Conservation (phyloP, 2,329 filamentous ascomycete genomes). For the Colletotrichum sojae region DNA sequence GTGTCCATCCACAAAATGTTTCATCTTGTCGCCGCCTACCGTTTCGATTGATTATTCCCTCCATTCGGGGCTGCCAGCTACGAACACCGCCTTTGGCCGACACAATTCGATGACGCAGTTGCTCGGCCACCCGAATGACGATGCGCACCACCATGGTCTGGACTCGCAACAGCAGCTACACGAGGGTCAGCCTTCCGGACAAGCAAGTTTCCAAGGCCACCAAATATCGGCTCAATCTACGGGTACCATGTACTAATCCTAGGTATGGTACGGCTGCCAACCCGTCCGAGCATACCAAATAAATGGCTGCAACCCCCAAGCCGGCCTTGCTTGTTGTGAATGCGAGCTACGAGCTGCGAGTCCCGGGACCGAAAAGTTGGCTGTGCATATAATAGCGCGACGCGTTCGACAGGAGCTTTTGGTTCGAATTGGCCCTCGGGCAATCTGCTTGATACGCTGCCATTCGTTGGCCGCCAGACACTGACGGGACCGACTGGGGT, state of each 20-base stretch:
- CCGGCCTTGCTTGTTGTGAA: constrained; percentile 7
- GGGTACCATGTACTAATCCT: no score
- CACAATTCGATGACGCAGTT: constrained; percentile 26
- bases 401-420: constrained; percentile 25
- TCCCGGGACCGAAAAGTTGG: constrained; percentile 14
- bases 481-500: constrained; percentile 24
- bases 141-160: constrained; percentile 24
- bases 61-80: constrained; percentile 15
- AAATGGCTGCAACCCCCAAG: constrained; percentile 7
- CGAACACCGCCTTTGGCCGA: constrained; percentile 1
- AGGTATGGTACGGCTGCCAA: neutral
- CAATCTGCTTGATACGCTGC: neutral
- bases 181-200: neutral
- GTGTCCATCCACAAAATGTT: constrained; percentile 37
- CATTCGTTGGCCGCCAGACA: constrained; percentile 21
- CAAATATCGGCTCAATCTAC: constrained; percentile 21
- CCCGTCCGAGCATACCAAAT: constrained; percentile 16
- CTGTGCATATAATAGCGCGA: constrained; percentile 35
- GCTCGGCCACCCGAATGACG: constrained; percentile 32
- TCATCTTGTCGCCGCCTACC: constrained; percentile 16
- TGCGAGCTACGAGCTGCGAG: constrained; percentile 6
- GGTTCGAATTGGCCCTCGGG: neutral
- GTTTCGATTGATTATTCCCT: constrained; percentile 23
- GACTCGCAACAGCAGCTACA: constrained; percentile 4
- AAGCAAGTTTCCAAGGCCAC: constrained; percentile 26